A percentile compares a stretch with the other conserved stretches of the same genome.
phyloP scores from a whole-genome alignment of 495 filamentous ascomycete genomes.

The Penicillium paxilli region DNA sequence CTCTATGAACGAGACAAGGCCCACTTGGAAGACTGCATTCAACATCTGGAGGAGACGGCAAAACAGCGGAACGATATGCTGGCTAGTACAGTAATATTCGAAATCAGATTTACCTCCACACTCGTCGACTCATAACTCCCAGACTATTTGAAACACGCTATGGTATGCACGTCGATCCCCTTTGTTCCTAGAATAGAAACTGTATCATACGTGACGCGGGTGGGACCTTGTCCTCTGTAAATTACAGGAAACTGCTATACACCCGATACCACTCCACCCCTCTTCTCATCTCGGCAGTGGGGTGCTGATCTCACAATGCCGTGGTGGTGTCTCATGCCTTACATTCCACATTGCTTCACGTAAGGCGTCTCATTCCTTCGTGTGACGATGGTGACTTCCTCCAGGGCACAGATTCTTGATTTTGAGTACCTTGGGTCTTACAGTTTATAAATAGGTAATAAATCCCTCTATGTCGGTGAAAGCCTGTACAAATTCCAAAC shows the following conservation, averaged over 20 bases:
- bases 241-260: not conserved
- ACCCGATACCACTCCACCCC: not conserved
- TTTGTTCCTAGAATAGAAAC: conserved; percentile 5
- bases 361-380: too few species aligned
- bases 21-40: not conserved
- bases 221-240: conserved; percentile 1
- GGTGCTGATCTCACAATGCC: too few species aligned
- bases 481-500: too few species aligned
- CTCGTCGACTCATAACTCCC: conserved; percentile 8
- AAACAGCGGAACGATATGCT: not conserved
- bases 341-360: too few species aligned
- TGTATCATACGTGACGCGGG: conserved; percentile 8
- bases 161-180: conserved; percentile 1
- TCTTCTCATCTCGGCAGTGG: too few species aligned
- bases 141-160: conserved; percentile 7
- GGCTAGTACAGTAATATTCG: not conserved
- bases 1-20: not conserved
- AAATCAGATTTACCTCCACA: conserved; percentile 1
- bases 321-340: too few species aligned
- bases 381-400: too few species aligned
- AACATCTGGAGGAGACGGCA: not conserved
- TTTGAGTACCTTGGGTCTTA: too few species aligned
- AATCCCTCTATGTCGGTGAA: too few species aligned
- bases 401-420: too few species aligned
- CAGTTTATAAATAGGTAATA: too few species aligned